Base-by-base conservation (phyloP, 2,329 filamentous ascomycete species). In the Stagonosporopsis vannaccii region DNA sequence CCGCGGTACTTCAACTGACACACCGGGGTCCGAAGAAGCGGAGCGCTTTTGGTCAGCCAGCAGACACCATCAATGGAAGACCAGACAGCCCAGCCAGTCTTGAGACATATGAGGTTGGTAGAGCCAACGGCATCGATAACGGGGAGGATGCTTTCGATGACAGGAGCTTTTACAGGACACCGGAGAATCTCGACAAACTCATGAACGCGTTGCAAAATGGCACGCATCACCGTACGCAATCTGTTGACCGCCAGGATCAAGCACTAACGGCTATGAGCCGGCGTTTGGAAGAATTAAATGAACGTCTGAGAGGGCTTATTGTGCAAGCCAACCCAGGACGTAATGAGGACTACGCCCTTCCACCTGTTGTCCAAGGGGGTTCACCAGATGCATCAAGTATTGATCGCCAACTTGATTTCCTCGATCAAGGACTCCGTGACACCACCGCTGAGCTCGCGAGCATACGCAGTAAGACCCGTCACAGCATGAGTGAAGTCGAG, bases 1-100 rank as follows among this genome's bases (percentile, higher is more conserved):
- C 95, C 13, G 94, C 91, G 40, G 91, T 99, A 35, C 80, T 99
- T 50, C 92, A 97, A 72, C 85, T 96, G 75, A 96, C 93, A 8
- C 93, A 98, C 76, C 90, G 89, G 66, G 87, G 85, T 0, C 82
- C 89, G n/a, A 81, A 82, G 55, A 89, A 85, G 68, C 85, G 84
- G 63, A 79, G 79, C 50, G 67, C 77, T 3, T 74, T 79, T 7
- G 77, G 81, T 13, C 75, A 78, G 74, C 30, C 69, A 19, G 52
- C 65, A 25, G 67, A 74, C 6, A 69, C 67, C 26, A 65, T 62
- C 33, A 67, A 65, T 26, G 62, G 75, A 40, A 75, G 91, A 59
- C 90, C 89, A 6, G 87, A 89, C 51, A 92, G 89, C 66, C 89
- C 90, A 7, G 90, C 91, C 71, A 92, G 89, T 77, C 85, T 91